phyloP scores from a whole-genome alignment of 2,329 filamentous ascomycete species.

The Botryotinia convoluta region DNA sequence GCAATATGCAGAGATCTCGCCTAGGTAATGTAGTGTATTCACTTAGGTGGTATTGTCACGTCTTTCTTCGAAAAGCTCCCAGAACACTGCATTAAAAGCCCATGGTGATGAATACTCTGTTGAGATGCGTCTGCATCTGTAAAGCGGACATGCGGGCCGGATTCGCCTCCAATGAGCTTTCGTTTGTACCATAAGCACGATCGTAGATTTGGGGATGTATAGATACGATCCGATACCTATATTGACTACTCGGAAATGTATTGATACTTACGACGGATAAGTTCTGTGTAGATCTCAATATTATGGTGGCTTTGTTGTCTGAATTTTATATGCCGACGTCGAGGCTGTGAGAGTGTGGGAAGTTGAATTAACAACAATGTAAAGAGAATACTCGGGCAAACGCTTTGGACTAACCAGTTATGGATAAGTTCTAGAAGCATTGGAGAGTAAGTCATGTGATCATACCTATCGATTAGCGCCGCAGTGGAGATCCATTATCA shows the following conservation, averaged over 20 bases:
- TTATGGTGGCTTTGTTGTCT: not conserved
- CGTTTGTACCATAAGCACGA: conserved; percentile 8
- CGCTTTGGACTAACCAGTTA: not conserved
- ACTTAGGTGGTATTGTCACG: conserved; percentile 8
- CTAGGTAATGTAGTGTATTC: conserved; percentile 6
- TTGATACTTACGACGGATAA: not conserved
- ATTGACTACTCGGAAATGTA: conserved; percentile 8
- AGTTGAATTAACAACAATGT: not conserved
- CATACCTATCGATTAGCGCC: not conserved
- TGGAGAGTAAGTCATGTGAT: not conserved
- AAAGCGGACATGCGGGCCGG: conserved; percentile 25
- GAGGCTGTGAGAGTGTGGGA: not conserved
- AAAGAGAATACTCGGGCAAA: not conserved
- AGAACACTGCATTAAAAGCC: not conserved
- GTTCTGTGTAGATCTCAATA: not conserved
- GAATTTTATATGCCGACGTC: not conserved
- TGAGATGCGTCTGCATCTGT: conserved; percentile 11
- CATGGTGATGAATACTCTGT: conserved; percentile 2
- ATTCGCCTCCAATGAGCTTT: conserved; percentile 19
- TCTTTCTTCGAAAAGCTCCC: not conserved
- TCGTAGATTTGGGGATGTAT: not conserved
- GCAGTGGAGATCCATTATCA: not conserved
- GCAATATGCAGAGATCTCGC: conserved; percentile 7
- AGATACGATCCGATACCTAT: conserved; percentile 10
- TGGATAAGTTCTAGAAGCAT: not conserved